Evolutionary conservation across 1,139 yeast species (phyloP).

Genomic region (Debaryomycetaceae sp.): DNA sequence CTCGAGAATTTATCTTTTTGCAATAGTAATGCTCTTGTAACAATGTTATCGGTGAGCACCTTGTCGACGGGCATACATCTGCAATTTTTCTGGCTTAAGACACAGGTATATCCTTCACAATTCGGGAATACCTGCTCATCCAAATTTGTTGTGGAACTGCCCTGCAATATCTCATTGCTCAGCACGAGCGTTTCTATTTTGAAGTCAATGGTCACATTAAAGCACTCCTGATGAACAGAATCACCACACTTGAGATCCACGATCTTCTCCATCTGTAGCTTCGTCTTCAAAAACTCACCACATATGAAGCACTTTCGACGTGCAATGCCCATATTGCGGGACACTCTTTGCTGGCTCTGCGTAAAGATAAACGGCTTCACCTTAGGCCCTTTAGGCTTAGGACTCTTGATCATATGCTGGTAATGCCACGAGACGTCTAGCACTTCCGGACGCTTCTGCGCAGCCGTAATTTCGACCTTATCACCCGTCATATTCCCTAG

Average conservation of each 20-base stretch:
- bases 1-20: constrained; percentile 4
- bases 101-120: constrained; percentile 11
- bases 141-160: constrained; percentile 1
- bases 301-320: constrained; percentile 31
- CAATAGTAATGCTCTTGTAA: constrained; percentile 4
- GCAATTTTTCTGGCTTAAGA: neutral
- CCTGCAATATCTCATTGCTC: constrained; percentile 1
- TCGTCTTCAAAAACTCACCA: constrained; percentile 30
- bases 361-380: constrained; percentile 22
- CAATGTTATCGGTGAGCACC: constrained; percentile 4
- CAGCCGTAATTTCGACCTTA: neutral
- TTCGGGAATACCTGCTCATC: constrained; percentile 8
- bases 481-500: neutral
- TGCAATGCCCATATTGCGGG: constrained; percentile 1
- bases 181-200: constrained; percentile 10
- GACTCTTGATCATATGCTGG: neutral
- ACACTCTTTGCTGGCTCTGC: constrained; percentile 12
- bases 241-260: constrained; percentile 38
- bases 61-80: constrained; percentile 9
- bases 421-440: neutral
- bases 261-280: constrained; percentile 30
- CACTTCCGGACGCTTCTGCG: neutral
- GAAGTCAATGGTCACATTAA: constrained; percentile 10
- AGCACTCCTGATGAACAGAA: constrained; percentile 37
- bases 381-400: constrained; percentile 20